A percentile compares a stretch with the other conserved stretches of the same genome.
Conservation (phyloP, 768 basidiomycete species). For the Pleurotus tuoliensis region DNA sequence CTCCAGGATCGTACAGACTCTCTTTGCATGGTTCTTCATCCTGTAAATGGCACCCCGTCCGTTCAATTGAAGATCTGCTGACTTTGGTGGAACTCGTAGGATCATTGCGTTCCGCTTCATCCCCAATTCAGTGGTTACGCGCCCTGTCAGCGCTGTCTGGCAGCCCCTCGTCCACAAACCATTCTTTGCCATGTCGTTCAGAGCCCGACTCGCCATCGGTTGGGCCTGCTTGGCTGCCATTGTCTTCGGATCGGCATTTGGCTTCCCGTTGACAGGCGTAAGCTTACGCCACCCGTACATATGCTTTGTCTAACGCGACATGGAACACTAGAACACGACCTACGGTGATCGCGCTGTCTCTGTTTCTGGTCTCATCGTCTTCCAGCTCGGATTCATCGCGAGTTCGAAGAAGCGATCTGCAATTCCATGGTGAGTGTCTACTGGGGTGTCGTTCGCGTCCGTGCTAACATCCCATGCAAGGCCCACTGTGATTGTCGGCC, state of each 20-base stretch:
- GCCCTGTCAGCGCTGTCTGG: constrained; percentile 75
- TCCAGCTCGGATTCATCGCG: constrained; percentile 73
- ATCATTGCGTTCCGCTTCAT: constrained; percentile 85
- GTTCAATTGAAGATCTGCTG: neutral
- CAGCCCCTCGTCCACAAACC: constrained; percentile 59
- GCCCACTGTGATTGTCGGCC: constrained; percentile 85
- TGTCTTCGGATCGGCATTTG: constrained; percentile 85
- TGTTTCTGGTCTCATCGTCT: constrained; percentile 73
- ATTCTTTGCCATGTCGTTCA: constrained; percentile 54
- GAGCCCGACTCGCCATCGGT: constrained; percentile 56
- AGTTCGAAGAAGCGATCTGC: constrained; percentile 58
- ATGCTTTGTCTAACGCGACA: no score
- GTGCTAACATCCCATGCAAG: constrained; percentile 26
- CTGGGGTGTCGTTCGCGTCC: neutral
- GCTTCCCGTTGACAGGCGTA: constrained; percentile 61
- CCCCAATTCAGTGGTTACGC: constrained; percentile 64
- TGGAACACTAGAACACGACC: constrained; percentile 40
- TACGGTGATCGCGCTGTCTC: constrained; percentile 82
- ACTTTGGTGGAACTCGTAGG: constrained; percentile 24
- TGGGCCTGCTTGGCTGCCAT: constrained; percentile 76
- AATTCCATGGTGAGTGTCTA: constrained; percentile 62
- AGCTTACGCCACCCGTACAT: constrained; percentile 15
- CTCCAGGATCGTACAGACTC: constrained; percentile 70
- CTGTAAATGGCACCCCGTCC: constrained; percentile 37
- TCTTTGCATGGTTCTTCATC: constrained; percentile 84